These are phyloP conservation scores for Scheffersomyces spartinae DNA, from an alignment of 805 yeast species.

Conservation along the genomic window DNA sequence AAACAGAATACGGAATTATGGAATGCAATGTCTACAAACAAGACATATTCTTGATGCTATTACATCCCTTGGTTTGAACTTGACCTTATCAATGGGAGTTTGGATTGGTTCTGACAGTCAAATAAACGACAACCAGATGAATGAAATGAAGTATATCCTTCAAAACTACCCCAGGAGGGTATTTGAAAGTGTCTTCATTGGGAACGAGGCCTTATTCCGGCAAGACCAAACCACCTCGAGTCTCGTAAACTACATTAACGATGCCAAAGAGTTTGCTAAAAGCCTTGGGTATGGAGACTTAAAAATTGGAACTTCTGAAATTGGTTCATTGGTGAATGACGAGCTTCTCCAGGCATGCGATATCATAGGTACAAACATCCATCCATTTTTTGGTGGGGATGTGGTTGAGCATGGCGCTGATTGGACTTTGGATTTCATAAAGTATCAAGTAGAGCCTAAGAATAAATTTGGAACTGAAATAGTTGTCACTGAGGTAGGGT, in stretches of 20 bases:
- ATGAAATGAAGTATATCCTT: slow-evolving; percentile 31
- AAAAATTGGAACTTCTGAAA: slow-evolving; percentile 54
- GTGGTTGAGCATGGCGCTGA: slow-evolving; percentile 31
- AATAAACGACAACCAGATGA: slow-evolving; percentile 35
- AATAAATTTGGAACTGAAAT: slow-evolving; percentile 16
- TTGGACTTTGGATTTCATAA: slow-evolving; percentile 42
- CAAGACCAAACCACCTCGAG: slow-evolving; percentile 30
- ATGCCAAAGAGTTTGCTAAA: slow-evolving; percentile 15
- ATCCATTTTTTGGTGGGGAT: slow-evolving; percentile 59
- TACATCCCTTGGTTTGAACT: slow-evolving; percentile 33
- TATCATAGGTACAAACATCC: slow-evolving; percentile 50
- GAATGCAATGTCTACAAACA: slow-evolving; percentile 52
- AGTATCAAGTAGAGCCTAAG: slow-evolving; percentile 31
- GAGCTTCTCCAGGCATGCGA: slow-evolving; percentile 36
- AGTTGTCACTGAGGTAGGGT: slow-evolving; percentile 53
- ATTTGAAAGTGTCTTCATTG: slow-evolving; percentile 44
- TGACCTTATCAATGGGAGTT: slow-evolving; percentile 50
- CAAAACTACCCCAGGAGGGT: slow-evolving; percentile 29
- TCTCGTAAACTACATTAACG: slow-evolving; percentile 30
- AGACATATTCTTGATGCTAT: slow-evolving; percentile 43
- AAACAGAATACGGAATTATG: slow-evolving; percentile 42
- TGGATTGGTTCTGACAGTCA: slow-evolving; percentile 42
- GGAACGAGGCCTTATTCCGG: slow-evolving; percentile 52
- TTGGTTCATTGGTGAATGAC: slow-evolving; percentile 35
- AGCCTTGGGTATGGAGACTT: slow-evolving; percentile 21